phyloP scores from a whole-genome alignment of 2,329 filamentous ascomycete genomes.

The Metarhizium guizhouense region DNA sequence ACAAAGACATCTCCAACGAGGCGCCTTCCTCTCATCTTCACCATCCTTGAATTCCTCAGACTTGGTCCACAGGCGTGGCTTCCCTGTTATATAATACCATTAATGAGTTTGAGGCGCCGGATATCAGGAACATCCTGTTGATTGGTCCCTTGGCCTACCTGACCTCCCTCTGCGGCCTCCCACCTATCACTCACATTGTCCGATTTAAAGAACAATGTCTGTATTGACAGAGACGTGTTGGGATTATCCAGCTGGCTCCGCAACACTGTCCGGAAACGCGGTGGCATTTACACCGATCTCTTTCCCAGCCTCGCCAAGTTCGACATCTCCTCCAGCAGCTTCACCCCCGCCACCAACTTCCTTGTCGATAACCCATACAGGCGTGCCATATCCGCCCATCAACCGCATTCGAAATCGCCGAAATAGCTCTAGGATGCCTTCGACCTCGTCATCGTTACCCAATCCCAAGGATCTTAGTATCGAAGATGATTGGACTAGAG shows the following conservation, averaged over 20 bases:
- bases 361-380: neutral
- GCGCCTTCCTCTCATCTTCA: neutral
- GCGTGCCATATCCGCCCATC: neutral
- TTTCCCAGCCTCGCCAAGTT: constrained; percentile 4
- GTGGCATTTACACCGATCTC: neutral
- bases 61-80: neutral
- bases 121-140: neutral
- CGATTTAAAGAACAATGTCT: neutral
- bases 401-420: neutral
- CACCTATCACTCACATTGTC: neutral
- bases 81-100: neutral
- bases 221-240: neutral
- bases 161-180: neutral
- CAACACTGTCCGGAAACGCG: neutral
- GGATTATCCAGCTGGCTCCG: neutral
- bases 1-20: neutral
- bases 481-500: constrained; percentile 10
- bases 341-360: neutral
- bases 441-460: constrained; percentile 1
- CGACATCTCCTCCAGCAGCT: neutral
- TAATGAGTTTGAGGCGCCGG: neutral
- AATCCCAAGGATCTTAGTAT: constrained; percentile 4
- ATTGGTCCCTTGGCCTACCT: neutral
- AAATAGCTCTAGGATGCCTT: neutral
- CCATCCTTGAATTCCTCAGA: neutral